Percentiles rank a stretch among this genome's conserved stretches.
Conservation (phyloP, 768 basidiomycete genomes). For the Suillus occidentalis region DNA sequence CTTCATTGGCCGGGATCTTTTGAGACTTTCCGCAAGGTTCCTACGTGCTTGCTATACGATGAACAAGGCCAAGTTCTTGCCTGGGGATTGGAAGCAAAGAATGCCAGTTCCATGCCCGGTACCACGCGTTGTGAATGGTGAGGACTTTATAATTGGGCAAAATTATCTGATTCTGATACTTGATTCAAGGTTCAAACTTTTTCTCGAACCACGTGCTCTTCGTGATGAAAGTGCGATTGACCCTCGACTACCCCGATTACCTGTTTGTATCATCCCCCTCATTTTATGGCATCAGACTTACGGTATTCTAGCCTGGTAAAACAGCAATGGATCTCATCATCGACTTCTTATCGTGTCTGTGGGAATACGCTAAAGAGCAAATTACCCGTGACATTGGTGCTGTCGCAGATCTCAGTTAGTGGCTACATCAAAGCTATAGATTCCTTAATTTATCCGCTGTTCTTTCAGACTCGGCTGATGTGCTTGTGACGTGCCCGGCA, state of each 20-base stretch:
- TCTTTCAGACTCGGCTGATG: conserved; percentile 70
- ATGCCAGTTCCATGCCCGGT: conserved; percentile 66
- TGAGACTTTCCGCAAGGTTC: conserved; percentile 85
- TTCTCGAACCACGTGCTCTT: conserved; percentile 78
- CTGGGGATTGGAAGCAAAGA: conserved; percentile 90
- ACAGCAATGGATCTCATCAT: conserved; percentile 75
- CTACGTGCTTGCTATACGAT: conserved; percentile 84
- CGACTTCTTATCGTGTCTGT: conserved; percentile 80
- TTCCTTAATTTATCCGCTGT: conserved; percentile 4
- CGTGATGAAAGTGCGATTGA: conserved; percentile 72
- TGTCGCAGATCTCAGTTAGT: conserved; percentile 80
- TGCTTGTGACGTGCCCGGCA: conserved; percentile 85
- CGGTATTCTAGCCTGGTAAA: conserved; percentile 61
- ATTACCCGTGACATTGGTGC: conserved; percentile 86
- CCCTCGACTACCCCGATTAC: conserved; percentile 75
- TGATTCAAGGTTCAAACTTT: conserved; percentile 76
- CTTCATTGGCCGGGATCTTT: conserved; percentile 83
- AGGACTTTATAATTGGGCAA: conserved; percentile 1
- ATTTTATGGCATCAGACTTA: conserved; percentile 11
- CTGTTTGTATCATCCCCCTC: conserved; percentile 41
- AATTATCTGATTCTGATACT: neutral
- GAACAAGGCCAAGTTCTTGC: conserved; percentile 70
- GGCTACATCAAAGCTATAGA: conserved; percentile 1
- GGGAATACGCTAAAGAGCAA: conserved; percentile 85
- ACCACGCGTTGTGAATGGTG: conserved; percentile 59